These are phyloP conservation scores for Vanrija pseudolonga DNA, from an alignment of 1,284 basidiomycete species.

Conservation along the genomic window DNA sequence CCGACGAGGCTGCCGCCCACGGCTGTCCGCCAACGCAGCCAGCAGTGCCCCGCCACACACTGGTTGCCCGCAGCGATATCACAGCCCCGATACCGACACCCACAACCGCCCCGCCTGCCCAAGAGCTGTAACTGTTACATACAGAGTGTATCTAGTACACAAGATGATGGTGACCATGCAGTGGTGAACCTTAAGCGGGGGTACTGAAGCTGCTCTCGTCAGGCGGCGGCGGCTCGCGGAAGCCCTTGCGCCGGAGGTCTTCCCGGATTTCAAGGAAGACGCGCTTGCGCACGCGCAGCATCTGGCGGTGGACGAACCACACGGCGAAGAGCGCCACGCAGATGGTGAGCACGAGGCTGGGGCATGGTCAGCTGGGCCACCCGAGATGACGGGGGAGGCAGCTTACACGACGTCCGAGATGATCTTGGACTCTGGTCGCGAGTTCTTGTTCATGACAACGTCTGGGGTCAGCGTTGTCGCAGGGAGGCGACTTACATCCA, in stretches of 20 bases:
- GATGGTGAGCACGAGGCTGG: slow-evolving; percentile 18
- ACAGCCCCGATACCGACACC: too few species aligned
- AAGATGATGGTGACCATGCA: too few species aligned
- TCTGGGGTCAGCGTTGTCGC: slow-evolving; percentile 52
- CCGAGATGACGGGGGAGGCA: too few species aligned
- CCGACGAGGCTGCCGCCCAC: too few species aligned
- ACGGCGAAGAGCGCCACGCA: slow-evolving; percentile 28
- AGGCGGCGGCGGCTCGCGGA: slow-evolving; percentile 9
- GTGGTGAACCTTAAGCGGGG: too few species aligned
- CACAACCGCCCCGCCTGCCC: too few species aligned
- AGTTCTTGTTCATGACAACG: slow-evolving; percentile 58
- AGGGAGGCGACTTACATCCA: slow-evolving; percentile 11
- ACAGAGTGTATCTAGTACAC: too few species aligned
- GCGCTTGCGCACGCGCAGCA: slow-evolving; percentile 27
- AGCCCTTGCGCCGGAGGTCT: slow-evolving; percentile 20
- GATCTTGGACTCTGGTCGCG: slow-evolving; percentile 14
- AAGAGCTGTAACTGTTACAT: too few species aligned
- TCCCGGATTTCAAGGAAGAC: slow-evolving; percentile 28
- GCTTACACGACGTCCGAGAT: slow-evolving; percentile 27
- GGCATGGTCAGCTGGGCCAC: neutral
- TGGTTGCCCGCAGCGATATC: too few species aligned
- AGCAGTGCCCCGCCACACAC: too few species aligned
- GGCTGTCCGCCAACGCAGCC: too few species aligned
- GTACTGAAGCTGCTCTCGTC: neutral
- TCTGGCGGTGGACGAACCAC: slow-evolving; percentile 28